Evolutionary conservation across 176 grass and related monocot species (phyloP).

Genomic region (Phoenix roebelenii): DNA sequence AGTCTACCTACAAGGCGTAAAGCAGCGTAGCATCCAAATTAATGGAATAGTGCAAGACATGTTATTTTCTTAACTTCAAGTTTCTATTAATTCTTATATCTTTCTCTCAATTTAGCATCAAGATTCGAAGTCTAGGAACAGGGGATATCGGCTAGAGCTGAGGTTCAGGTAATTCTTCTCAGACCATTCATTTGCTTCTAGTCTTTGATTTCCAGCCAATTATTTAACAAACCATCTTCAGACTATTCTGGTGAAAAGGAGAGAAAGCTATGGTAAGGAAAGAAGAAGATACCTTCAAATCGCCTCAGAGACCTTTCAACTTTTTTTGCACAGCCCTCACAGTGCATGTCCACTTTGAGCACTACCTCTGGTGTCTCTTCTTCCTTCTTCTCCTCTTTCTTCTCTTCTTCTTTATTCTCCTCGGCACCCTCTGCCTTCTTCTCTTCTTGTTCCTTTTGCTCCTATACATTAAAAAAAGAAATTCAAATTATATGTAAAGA

Average conservation of each 20-base stretch:
- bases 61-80: too few species aligned
- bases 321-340: constrained; percentile 60
- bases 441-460: constrained; percentile 38
- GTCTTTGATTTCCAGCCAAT: neutral
- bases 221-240: neutral
- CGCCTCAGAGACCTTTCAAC: constrained; percentile 34
- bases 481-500: too few species aligned
- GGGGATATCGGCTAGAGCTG: too few species aligned
- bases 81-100: too few species aligned
- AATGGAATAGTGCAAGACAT: too few species aligned
- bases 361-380: constrained; percentile 42
- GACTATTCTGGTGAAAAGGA: neutral
- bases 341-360: constrained; percentile 75
- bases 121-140: too few species aligned
- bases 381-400: constrained; percentile 19
- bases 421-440: constrained; percentile 14
- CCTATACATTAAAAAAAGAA: neutral
- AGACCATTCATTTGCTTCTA: too few species aligned
- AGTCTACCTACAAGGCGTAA: too few species aligned
- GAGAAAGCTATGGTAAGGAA: neutral
- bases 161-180: neutral
- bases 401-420: constrained; percentile 13
- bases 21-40: too few species aligned
- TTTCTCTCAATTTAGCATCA: too few species aligned
- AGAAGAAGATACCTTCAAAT: constrained; percentile 34